These are phyloP conservation scores for Vitis hybrid DNA, from an alignment of 177 flowering plant genomes.

Conservation along the genomic window DNA sequence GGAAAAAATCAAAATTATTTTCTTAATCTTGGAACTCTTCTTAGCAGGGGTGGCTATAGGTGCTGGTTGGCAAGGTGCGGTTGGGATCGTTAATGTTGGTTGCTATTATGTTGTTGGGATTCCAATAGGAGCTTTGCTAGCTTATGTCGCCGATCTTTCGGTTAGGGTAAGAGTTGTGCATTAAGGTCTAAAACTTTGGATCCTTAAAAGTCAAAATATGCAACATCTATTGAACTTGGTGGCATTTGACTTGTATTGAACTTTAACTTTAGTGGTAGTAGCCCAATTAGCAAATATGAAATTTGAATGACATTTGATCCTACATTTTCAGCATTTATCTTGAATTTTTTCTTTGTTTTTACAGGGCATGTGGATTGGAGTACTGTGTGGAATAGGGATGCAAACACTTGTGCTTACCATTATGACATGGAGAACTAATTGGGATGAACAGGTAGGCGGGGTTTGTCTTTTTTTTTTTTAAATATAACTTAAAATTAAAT, in stretches of 20 bases:
- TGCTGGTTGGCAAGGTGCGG: slow-evolving; percentile 45
- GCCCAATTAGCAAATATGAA: neutral
- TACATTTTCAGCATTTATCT: neutral
- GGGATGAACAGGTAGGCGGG: slow-evolving; percentile 37
- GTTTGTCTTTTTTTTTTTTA: too few relatives aligned
- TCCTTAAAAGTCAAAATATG: neutral
- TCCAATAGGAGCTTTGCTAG: slow-evolving; percentile 48
- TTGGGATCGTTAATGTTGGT: slow-evolving; percentile 43
- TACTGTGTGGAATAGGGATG: slow-evolving; percentile 38
- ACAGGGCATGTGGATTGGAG: slow-evolving; percentile 71
- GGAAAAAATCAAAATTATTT: too few relatives aligned
- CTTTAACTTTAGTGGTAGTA: too few relatives aligned
- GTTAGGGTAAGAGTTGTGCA: slow-evolving; percentile 26
- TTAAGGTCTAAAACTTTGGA: neutral
- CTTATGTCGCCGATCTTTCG: slow-evolving; percentile 26
- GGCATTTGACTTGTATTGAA: too few relatives aligned
- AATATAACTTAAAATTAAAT: too few relatives aligned
- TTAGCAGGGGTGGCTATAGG: slow-evolving; percentile 59
- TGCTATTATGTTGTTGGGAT: slow-evolving; percentile 45
- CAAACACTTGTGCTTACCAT: slow-evolving; percentile 40
- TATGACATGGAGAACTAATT: slow-evolving; percentile 51
- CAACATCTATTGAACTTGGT: neutral
- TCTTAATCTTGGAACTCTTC: too few relatives aligned
- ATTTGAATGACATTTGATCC: too few relatives aligned
- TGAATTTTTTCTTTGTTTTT: slow-evolving; percentile 1